Percentiles rank a stretch among this genome's conserved stretches.
phyloP scores from a whole-genome alignment of 345 rosid species.

The Acer yangbiense region DNA sequence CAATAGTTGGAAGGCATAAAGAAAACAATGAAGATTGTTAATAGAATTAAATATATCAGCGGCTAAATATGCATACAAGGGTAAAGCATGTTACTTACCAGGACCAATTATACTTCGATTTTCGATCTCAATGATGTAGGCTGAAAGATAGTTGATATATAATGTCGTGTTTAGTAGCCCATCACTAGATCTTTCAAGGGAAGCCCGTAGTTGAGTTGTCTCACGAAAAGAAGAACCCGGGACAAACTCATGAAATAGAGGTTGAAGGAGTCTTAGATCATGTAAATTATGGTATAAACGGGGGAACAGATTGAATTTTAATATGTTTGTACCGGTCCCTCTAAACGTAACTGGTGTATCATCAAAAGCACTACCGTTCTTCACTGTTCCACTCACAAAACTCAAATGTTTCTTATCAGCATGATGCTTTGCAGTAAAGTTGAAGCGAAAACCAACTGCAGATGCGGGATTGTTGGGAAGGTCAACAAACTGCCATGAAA shows the following conservation, averaged over 20 bases:
- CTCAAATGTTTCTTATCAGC: slow-evolving; percentile 57
- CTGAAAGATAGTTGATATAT: slow-evolving; percentile 74
- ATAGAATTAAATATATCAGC: background rate
- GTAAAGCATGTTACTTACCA: slow-evolving; percentile 54
- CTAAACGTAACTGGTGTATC: slow-evolving; percentile 80
- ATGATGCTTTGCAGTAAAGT: slow-evolving; percentile 57
- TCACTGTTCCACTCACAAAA: slow-evolving; percentile 73
- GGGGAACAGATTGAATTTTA: slow-evolving; percentile 88
- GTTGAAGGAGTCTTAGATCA: slow-evolving; percentile 82
- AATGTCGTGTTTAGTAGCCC: slow-evolving; percentile 84
- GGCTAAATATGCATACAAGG: background rate
- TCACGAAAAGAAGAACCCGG: slow-evolving; percentile 72
- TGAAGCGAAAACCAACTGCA: slow-evolving; percentile 90
- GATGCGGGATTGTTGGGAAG: slow-evolving; percentile 76
- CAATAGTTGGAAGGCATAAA: background rate
- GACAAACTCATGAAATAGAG: slow-evolving; percentile 82
- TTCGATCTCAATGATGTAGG: slow-evolving; percentile 81
- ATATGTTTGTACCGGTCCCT: slow-evolving; percentile 61
- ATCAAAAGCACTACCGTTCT: slow-evolving; percentile 63
- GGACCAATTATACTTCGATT: slow-evolving; percentile 72
- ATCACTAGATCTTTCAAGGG: slow-evolving; percentile 59
- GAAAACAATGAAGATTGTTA: background rate
- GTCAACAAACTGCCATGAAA: slow-evolving; percentile 93
- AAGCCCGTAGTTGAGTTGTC: slow-evolving; percentile 65
- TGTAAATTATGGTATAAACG: slow-evolving; percentile 62